Conservation (phyloP, 352 stramenopile species). For the Aphanomyces astaci region DNA sequence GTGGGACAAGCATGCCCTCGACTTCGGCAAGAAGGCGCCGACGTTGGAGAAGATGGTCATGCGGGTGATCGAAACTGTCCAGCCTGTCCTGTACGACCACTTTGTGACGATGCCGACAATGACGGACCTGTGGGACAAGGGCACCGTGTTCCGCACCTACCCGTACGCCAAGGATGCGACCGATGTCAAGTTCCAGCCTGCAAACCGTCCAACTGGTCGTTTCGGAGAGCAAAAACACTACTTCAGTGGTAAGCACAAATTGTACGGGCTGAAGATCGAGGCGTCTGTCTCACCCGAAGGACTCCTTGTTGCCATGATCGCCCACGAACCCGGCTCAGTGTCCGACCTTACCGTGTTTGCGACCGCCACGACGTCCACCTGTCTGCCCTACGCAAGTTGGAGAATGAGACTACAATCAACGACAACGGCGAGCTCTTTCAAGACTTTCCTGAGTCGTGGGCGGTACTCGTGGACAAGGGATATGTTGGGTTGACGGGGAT, state of each 20-base stretch:
- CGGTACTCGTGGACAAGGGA: no score
- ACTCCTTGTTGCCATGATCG: not conserved
- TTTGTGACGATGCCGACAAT: not conserved
- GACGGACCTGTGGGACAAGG: not conserved
- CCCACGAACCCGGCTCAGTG: not conserved
- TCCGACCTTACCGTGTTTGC: not conserved
- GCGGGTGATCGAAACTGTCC: not conserved
- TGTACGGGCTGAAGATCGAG: no score
- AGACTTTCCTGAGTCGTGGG: no score
- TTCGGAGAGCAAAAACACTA: no score
- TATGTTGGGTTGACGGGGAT: no score
- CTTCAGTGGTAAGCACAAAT: no score
- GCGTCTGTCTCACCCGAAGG: no score
- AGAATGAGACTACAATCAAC: not conserved
- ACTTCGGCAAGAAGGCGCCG: not conserved
- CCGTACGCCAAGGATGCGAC: no score
- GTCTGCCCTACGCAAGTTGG: not conserved
- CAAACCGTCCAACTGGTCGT: no score
- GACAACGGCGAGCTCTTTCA: no score
- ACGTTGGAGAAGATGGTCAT: not conserved
- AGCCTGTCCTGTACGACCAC: no score
- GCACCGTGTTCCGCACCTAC: not conserved
- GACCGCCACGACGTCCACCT: not conserved
- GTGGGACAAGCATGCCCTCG: slow-evolving; percentile 10
- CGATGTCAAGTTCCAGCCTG: no score